Conservation (phyloP, 108 stramenopile species). For the Poteriospumella lacustris region DNA sequence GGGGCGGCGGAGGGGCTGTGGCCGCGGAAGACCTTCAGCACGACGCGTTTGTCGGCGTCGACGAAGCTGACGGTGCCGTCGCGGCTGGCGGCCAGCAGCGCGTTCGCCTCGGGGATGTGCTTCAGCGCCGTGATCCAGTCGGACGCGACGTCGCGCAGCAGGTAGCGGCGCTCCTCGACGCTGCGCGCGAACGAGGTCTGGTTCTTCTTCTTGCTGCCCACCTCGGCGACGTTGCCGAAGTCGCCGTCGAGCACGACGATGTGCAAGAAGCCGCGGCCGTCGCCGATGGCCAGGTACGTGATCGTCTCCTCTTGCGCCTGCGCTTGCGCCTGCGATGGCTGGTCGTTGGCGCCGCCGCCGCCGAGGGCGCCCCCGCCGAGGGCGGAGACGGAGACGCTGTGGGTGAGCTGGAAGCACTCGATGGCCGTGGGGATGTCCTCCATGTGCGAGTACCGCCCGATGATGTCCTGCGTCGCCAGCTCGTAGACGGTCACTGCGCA, state of each 20-base stretch:
- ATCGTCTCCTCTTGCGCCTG: neutral
- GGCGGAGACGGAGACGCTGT: no score
- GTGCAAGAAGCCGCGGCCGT: neutral
- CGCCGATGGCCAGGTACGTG: neutral
- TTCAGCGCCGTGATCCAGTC: conserved; percentile 16
- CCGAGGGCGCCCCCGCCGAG: no score
- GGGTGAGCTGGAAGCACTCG: neutral
- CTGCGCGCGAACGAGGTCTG: neutral
- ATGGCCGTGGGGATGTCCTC: neutral
- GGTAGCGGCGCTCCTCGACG: neutral
- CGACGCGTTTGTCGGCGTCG: neutral
- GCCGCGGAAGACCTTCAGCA: neutral
- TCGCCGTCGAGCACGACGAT: neutral
- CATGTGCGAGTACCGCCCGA: neutral
- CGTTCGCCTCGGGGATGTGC: neutral
- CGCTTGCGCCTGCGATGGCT: neutral
- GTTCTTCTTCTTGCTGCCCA: conserved; percentile 26
- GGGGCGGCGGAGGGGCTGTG: neutral
- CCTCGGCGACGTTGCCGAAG: neutral
- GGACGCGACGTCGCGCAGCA: neutral
- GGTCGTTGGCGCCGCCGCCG: neutral
- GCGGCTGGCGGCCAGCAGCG: neutral
- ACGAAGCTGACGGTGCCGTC: conserved; percentile 12
- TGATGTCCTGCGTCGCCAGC: conserved; percentile 9
- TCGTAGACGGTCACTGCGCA: conserved; percentile 16